A percentile compares a stretch with the other conserved stretches of the same genome.
Evolutionary conservation across 2,329 filamentous ascomycete genomes (phyloP).

Genomic region (Colletotrichum navitas): DNA sequence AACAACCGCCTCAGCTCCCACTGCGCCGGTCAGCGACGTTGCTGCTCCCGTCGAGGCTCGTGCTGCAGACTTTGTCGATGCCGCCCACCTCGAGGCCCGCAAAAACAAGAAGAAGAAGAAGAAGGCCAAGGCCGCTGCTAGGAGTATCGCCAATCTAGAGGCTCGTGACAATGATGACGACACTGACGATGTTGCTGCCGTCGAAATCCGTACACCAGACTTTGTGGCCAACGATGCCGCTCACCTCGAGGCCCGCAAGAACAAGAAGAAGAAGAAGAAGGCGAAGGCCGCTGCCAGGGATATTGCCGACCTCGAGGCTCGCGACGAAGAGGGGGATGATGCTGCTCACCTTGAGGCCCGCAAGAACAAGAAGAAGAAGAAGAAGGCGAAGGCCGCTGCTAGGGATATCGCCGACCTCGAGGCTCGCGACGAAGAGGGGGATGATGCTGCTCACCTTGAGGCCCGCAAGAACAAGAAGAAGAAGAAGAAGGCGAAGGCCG

Average conservation of each 20-base stretch:
- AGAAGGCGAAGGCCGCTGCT: neutral
- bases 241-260: neutral
- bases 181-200: neutral
- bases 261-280: neutral
- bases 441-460: neutral
- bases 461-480: neutral
- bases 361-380: conserved; percentile 3
- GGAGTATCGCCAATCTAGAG: neutral
- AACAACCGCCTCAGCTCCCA: conserved; percentile 22
- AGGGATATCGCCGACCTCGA: neutral
- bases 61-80: conserved; percentile 26
- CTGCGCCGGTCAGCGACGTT: conserved; percentile 19
- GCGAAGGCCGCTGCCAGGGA: neutral
- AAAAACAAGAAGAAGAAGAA: conserved; percentile 24
- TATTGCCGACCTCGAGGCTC: neutral
- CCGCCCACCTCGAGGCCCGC: conserved; percentile 33
- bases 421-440: neutral
- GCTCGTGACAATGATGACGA: neutral
- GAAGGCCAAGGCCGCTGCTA: neutral
- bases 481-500: neutral
- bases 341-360: neutral
- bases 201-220: neutral
- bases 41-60: conserved; percentile 22
- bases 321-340: neutral
- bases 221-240: neutral